Conservation (phyloP, 768 basidiomycete genomes). For the Xerocomellus intermedius region DNA sequence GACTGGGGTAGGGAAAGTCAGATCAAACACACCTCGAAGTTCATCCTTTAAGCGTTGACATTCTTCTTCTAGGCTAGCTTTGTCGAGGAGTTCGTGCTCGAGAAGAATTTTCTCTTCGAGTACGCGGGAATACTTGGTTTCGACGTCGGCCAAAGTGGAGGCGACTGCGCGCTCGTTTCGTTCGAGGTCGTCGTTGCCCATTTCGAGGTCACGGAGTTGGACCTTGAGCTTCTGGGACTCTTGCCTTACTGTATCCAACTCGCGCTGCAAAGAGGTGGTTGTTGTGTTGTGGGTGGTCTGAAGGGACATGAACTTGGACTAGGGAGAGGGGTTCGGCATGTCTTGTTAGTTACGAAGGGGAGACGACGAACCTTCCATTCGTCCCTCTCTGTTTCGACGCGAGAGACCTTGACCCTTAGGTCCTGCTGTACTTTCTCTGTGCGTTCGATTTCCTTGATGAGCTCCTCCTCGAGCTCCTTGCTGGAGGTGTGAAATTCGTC, state of each 20-base stretch:
- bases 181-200: slow-evolving; percentile 98
- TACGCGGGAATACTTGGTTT: slow-evolving; percentile 84
- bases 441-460: slow-evolving; percentile 86
- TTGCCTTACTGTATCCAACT: slow-evolving; percentile 79
- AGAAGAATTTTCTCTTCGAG: slow-evolving; percentile 96
- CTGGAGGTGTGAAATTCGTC: slow-evolving; percentile 84
- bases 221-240: slow-evolving; percentile 69
- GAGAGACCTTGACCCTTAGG: slow-evolving; percentile 66
- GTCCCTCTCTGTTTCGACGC: slow-evolving; percentile 74
- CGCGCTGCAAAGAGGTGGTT: slow-evolving; percentile 86
- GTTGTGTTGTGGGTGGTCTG: slow-evolving; percentile 91
- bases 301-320: slow-evolving; percentile 84
- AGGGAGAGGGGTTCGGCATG: slow-evolving; percentile 11
- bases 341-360: neutral
- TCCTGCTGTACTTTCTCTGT: slow-evolving; percentile 86
- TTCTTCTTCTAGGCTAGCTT: slow-evolving; percentile 88
- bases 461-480: slow-evolving; percentile 90
- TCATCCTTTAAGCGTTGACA: slow-evolving; percentile 90
- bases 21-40: slow-evolving; percentile 72
- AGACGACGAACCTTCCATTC: slow-evolving; percentile 81
- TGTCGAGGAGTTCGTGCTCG: slow-evolving; percentile 92
- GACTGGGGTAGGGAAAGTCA: neutral
- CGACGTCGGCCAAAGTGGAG: slow-evolving; percentile 79
- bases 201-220: slow-evolving; percentile 84
- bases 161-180: slow-evolving; percentile 88